Evolutionary conservation across 306 rosid genomes (phyloP).

Genomic region (Lathyrus sativus): DNA sequence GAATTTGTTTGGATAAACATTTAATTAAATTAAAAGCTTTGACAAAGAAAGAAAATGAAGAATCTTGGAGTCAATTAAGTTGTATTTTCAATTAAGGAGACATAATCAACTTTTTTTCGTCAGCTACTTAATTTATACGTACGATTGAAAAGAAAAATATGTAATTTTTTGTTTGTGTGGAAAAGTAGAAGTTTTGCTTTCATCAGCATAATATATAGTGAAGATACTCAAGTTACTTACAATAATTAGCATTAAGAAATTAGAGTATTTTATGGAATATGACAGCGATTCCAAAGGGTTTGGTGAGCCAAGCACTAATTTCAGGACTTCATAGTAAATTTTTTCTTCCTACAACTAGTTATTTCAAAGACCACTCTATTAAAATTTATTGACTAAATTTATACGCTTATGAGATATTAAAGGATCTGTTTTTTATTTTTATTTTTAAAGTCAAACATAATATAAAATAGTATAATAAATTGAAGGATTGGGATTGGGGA

Average conservation of each 20-base stretch:
- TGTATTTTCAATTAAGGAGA: slow-evolving; percentile 29
- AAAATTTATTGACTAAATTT: not conserved
- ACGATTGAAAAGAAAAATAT: slow-evolving; percentile 3
- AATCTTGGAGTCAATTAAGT: slow-evolving; percentile 32
- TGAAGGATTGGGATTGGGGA: too few relatives aligned
- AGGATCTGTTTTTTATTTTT: too few relatives aligned
- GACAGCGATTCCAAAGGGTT: not conserved
- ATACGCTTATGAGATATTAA: too few relatives aligned
- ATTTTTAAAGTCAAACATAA: too few relatives aligned
- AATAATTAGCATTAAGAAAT: slow-evolving; percentile 5
- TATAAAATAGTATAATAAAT: too few relatives aligned
- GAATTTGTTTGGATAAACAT: slow-evolving; percentile 35
- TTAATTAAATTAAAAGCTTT: slow-evolving; percentile 19
- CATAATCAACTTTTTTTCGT: slow-evolving; percentile 19
- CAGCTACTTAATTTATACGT: slow-evolving; percentile 16
- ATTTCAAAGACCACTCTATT: too few relatives aligned
- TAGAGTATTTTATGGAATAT: slow-evolving; percentile 18
- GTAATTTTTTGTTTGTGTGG: not conserved
- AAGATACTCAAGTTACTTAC: slow-evolving; percentile 40
- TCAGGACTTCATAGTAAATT: not conserved
- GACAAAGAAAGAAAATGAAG: not conserved
- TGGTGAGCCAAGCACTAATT: slow-evolving; percentile 8
- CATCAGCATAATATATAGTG: slow-evolving; percentile 34
- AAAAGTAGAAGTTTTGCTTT: slow-evolving; percentile 1
- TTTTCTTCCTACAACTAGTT: too few relatives aligned